Conservation (phyloP, 129 eudicot genomes). For the Ambrosia trifida region DNA sequence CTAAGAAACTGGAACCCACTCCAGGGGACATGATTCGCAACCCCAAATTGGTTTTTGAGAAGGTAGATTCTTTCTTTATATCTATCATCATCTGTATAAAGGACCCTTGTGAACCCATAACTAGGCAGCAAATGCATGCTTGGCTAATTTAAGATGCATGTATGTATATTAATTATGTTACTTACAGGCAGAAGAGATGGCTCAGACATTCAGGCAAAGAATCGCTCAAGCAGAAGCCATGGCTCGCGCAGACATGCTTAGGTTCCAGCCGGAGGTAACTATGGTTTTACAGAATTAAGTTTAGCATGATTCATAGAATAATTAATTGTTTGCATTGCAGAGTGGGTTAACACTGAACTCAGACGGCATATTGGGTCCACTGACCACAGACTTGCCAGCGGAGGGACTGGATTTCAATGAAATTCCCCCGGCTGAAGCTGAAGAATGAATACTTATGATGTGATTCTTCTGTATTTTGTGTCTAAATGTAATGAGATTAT, state of each 20-base stretch:
- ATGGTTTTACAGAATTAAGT: neutral
- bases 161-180: neutral
- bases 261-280: slow-evolving; percentile 90
- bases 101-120: no score
- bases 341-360: slow-evolving; percentile 59
- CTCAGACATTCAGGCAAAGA: slow-evolving; percentile 88
- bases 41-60: slow-evolving; percentile 89
- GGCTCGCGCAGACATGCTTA: slow-evolving; percentile 98
- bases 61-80: slow-evolving; percentile 46
- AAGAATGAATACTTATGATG: neutral
- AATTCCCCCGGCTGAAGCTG: slow-evolving; percentile 51
- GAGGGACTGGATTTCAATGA: slow-evolving; percentile 73
- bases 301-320: no score
- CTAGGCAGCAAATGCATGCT: no score
- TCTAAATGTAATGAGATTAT: neutral
- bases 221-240: slow-evolving; percentile 99
- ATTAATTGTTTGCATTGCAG: no score
- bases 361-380: slow-evolving; percentile 63
- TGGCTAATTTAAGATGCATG: neutral
- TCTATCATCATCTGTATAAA: neutral
- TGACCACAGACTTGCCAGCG: slow-evolving; percentile 54
- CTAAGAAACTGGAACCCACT: slow-evolving; percentile 93
- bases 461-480: slow-evolving; percentile 8
- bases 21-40: slow-evolving; percentile 99
- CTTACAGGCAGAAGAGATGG: slow-evolving; percentile 99